Evolutionary conservation across 768 basidiomycete species (phyloP), one percentile per base, ranked within the genome.

Genomic region (Trametes cinnabarina): DNA sequence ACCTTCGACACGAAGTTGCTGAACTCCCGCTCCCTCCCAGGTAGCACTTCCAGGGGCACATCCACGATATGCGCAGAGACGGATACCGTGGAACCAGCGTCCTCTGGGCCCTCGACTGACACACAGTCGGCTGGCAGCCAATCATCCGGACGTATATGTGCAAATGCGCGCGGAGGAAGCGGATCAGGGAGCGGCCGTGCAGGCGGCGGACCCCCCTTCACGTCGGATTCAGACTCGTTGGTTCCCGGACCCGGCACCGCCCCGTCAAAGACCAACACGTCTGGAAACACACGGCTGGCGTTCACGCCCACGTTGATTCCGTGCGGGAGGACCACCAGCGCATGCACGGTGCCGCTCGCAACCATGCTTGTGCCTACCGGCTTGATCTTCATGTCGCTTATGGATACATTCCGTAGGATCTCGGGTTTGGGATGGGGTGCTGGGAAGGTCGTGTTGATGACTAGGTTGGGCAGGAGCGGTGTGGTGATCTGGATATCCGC

Each of bases 1-100:
- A 90, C 90, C 84, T 94, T 93, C 62, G 79, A 73, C 15, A 93
- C 82, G 59, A 94, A 94, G 52, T 78, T 76, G 58, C 86, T 84
- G 61, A 94, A 92, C 65, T 88, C 82, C 60, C 79, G 83, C 69
- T 91, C 81, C 41, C 92, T 80, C 6, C 91, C 90, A 0, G 90
- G 89, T 0, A 94, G 74, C 10, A 93, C 87, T 55, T 90, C 74
- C 28, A 94, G 72, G 12, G 91, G 90, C 11, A 90, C 85, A 63
- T 92, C 87, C 2, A 79, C 76, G 46, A 93, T 80, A 62, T 78
- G 77, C 8, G 92, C 88, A 0, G 79, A 77, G 11, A 94, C 82
- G 0, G 74, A 72, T 61, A 85, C 84, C 3, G 77, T 73, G 1
- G 82, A 76, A 4, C 85, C 87, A 19, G 81, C 79, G 48, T 75